Conservation (phyloP, 1,284 basidiomycete genomes). For the Rhodotorula sp. region DNA sequence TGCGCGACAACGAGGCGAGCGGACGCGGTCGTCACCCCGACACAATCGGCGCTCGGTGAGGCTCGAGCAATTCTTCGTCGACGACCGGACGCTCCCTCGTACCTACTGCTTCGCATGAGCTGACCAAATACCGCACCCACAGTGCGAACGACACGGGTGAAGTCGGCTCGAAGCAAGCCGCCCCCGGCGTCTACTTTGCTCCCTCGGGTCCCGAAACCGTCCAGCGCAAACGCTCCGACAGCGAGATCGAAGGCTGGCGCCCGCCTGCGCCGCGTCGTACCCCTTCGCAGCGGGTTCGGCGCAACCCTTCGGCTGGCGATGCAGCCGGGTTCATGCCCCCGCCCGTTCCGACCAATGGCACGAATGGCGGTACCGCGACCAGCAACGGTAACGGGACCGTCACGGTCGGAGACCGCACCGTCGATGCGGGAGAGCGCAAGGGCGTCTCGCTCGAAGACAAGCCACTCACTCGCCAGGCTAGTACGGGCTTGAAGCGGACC, state of each 20-base stretch:
- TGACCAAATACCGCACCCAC: background rate
- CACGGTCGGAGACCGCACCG: slow-evolving; percentile 12
- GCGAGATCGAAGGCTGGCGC: slow-evolving; percentile 28
- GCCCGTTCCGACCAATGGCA: slow-evolving; percentile 3
- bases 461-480: slow-evolving; percentile 25
- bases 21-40: slow-evolving; percentile 31
- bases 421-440: slow-evolving; percentile 25
- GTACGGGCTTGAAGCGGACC: slow-evolving; percentile 23
- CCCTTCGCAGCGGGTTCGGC: slow-evolving; percentile 26
- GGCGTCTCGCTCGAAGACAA: slow-evolving; percentile 38
- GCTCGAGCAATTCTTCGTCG: no score
- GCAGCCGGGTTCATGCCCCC: background rate
- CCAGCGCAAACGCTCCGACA: slow-evolving; percentile 10
- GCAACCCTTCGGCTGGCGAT: slow-evolving; percentile 1
- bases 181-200: slow-evolving; percentile 39
- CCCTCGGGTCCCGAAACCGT: slow-evolving; percentile 12
- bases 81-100: background rate
- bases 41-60: slow-evolving; percentile 33
- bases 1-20: slow-evolving; percentile 26
- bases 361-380: background rate
- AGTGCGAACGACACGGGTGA: slow-evolving; percentile 34
- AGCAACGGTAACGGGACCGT: slow-evolving; percentile 1
- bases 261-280: slow-evolving; percentile 32
- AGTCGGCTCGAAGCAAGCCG: slow-evolving; percentile 9
- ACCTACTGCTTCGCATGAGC: background rate